phyloP scores from a whole-genome alignment of 2,329 filamentous ascomycete genomes.

The Clonostachys rosea region DNA sequence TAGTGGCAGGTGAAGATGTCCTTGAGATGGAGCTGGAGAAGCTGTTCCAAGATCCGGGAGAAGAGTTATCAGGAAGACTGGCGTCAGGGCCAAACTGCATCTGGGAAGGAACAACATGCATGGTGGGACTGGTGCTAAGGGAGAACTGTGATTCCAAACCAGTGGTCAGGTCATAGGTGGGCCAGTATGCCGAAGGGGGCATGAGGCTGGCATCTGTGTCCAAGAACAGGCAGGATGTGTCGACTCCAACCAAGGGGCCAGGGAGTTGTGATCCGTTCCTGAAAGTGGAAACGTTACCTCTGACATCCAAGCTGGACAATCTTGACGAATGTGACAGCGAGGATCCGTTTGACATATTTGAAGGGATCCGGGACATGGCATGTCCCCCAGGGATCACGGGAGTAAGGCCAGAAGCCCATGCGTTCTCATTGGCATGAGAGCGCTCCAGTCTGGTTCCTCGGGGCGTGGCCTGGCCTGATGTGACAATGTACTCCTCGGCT shows the following conservation, averaged over 20 bases:
- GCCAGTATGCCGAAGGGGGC: slow-evolving; percentile 43
- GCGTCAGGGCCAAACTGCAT: slow-evolving; percentile 50
- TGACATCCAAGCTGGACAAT: slow-evolving; percentile 45
- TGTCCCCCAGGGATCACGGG: slow-evolving; percentile 23
- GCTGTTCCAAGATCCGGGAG: slow-evolving; percentile 46
- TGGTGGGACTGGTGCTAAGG: slow-evolving; percentile 32
- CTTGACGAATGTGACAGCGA: slow-evolving; percentile 45
- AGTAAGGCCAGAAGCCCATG: slow-evolving; percentile 38
- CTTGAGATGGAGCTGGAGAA: slow-evolving; percentile 48
- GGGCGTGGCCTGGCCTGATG: slow-evolving; percentile 50
- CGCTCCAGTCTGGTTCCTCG: slow-evolving; percentile 41
- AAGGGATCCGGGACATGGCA: slow-evolving; percentile 31
- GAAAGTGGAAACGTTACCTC: slow-evolving; percentile 42
- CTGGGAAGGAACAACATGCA: slow-evolving; percentile 53
- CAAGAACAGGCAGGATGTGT: slow-evolving; percentile 42
- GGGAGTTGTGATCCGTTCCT: slow-evolving; percentile 30
- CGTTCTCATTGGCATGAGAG: slow-evolving; percentile 37
- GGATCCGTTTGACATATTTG: slow-evolving; percentile 32
- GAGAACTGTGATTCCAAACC: slow-evolving; percentile 36
- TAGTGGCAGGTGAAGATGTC: slow-evolving; percentile 42
- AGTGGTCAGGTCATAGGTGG: slow-evolving; percentile 38
- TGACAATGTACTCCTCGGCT: slow-evolving; percentile 48
- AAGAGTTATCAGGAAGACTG: slow-evolving; percentile 42
- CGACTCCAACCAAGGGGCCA: slow-evolving; percentile 38
- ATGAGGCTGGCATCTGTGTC: slow-evolving; percentile 42